A percentile compares a stretch with the other conserved stretches of the same genome.
phyloP scores from a whole-genome alignment of 1,284 basidiomycete genomes.

The Salmacisia buchloeana region DNA sequence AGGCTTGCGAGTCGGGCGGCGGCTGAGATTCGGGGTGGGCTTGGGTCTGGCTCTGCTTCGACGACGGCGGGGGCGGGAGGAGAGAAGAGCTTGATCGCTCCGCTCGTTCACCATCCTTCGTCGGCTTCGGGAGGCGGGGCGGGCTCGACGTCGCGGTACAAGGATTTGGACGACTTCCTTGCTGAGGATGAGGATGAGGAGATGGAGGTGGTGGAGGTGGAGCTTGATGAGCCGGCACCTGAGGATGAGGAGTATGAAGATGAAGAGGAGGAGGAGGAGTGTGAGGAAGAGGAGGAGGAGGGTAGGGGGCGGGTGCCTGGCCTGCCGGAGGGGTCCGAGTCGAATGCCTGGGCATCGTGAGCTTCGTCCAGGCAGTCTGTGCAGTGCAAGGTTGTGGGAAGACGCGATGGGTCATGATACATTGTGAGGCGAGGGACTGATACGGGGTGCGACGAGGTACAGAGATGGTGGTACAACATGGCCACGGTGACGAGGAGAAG shows the following conservation, averaged over 20 bases:
- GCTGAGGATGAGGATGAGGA: conserved; percentile 32
- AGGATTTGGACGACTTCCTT: conserved; percentile 43
- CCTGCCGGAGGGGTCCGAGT: background rate
- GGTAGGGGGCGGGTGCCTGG: conserved; percentile 11
- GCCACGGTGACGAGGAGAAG: no score
- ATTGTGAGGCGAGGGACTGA: no score
- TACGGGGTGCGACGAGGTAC: no score
- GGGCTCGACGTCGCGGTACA: conserved; percentile 28
- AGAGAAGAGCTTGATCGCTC: conserved; percentile 14
- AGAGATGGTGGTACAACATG: no score
- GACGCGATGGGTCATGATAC: no score
- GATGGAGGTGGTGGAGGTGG: conserved; percentile 12
- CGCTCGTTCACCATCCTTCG: conserved; percentile 20
- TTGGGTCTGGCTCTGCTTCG: background rate
- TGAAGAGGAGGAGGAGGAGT: conserved; percentile 16
- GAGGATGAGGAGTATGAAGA: conserved; percentile 33
- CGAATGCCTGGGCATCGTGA: conserved; percentile 8
- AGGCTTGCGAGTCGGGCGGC: background rate
- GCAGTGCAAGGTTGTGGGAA: no score
- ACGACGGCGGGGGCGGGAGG: background rate
- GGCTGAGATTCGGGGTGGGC: background rate
- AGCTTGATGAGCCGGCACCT: conserved; percentile 27
- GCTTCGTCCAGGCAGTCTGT: no score
- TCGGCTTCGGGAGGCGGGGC: conserved; percentile 10
- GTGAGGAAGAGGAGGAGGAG: conserved; percentile 11